These are phyloP conservation scores for Capsicum baccatum DNA, from an alignment of 257 asterid species.

Conservation along the genomic window DNA sequence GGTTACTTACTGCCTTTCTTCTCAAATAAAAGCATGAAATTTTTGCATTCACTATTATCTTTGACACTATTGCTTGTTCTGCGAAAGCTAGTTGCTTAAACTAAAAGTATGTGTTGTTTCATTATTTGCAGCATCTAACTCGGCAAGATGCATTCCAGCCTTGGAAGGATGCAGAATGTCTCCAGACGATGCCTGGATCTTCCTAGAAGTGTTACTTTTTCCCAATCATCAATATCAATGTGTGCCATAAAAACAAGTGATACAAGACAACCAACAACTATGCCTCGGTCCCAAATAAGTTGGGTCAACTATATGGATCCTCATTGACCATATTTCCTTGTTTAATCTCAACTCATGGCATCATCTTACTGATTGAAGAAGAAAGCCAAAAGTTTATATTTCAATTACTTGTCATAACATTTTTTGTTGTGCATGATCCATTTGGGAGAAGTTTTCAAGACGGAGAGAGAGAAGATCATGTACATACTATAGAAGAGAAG, in stretches of 20 bases:
- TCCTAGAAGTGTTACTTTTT: conserved; percentile 27
- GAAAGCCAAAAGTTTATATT: conserved; percentile 9
- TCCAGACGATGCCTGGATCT: conserved; percentile 23
- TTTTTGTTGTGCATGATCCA: conserved; percentile 6
- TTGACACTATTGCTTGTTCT: background rate
- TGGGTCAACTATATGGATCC: background rate
- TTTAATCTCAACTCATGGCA: conserved; percentile 3
- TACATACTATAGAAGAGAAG: conserved; percentile 1
- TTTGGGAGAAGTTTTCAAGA: background rate
- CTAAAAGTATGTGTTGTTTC: conserved; percentile 19
- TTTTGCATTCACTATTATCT: background rate
- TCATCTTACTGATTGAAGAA: conserved; percentile 13
- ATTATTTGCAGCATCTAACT: conserved; percentile 32
- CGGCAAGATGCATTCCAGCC: conserved; percentile 39
- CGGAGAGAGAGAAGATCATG: background rate
- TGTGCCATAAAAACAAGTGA: background rate
- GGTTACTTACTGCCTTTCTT: background rate
- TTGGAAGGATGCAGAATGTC: conserved; percentile 38
- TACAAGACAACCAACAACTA: conserved; percentile 15
- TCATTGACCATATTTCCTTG: background rate
- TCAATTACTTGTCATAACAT: background rate
- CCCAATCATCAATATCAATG: background rate
- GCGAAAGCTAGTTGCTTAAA: background rate
- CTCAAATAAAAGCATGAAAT: background rate
- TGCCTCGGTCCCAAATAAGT: background rate